phyloP scores from a whole-genome alignment of 768 basidiomycete genomes.

The Naganishia onofrii region DNA sequence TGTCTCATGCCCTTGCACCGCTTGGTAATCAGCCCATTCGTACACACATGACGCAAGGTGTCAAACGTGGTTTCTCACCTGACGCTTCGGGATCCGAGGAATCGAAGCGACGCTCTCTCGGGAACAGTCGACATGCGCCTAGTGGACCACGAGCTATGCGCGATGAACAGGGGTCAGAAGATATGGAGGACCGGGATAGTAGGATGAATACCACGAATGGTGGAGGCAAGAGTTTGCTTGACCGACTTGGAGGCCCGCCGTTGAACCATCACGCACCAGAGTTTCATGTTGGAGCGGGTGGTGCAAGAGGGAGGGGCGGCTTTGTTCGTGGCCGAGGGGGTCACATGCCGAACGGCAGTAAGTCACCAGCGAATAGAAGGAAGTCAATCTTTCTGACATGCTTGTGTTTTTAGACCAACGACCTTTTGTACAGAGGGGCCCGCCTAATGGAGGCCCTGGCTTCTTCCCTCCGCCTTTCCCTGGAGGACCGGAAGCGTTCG shows the following conservation, averaged over 20 bases:
- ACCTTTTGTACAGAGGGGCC: constrained; percentile 44
- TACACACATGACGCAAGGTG: constrained; percentile 21
- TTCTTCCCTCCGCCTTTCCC: constrained; percentile 18
- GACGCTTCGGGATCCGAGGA: constrained; percentile 5
- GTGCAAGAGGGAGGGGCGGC: constrained; percentile 14
- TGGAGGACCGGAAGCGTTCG: constrained; percentile 63
- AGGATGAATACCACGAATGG: constrained; percentile 30
- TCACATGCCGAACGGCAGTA: constrained; percentile 11
- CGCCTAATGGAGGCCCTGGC: constrained; percentile 34
- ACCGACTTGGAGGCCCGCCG: constrained; percentile 28
- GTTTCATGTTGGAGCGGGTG: constrained; percentile 21
- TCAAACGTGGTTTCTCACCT: constrained; percentile 43
- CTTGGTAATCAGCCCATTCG: constrained; percentile 25
- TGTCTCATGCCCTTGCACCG: constrained; percentile 43
- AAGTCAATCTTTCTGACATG: constrained; percentile 64
- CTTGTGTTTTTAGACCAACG: neutral
- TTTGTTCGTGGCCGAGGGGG: constrained; percentile 15
- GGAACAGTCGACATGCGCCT: constrained; percentile 52
- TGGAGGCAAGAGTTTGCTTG: constrained; percentile 19
- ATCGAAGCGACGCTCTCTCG: constrained; percentile 2
- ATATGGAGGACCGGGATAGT: constrained; percentile 44
- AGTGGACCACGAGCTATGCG: constrained; percentile 82
- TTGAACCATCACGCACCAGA: constrained; percentile 26
- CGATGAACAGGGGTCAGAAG: constrained; percentile 63
- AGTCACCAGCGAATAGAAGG: constrained; percentile 55